Conservation (phyloP, 345 rosid genomes). For the Aurinia saxatilis region DNA sequence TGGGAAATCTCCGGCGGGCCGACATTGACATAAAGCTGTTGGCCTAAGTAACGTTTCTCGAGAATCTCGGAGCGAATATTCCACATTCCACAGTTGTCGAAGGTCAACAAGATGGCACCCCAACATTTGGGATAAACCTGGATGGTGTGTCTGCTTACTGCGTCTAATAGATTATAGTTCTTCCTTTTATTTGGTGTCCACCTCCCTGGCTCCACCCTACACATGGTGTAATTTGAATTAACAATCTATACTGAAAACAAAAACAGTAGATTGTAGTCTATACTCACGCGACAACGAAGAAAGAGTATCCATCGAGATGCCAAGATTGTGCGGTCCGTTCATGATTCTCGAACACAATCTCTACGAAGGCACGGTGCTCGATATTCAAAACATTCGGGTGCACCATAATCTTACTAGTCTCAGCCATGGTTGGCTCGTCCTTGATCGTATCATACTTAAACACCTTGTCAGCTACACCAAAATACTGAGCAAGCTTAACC, state of each 20-base stretch:
- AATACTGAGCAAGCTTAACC: constrained; percentile 50
- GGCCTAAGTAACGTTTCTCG: constrained; percentile 54
- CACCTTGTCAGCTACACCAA: constrained; percentile 29
- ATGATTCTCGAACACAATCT: constrained; percentile 60
- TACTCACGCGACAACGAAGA: constrained; percentile 68
- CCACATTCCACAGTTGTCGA: constrained; percentile 85
- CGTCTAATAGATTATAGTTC: constrained; percentile 59
- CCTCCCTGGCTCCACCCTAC: constrained; percentile 55
- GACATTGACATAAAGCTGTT: constrained; percentile 54
- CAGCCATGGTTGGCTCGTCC: constrained; percentile 26
- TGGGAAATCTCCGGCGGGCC: constrained; percentile 41
- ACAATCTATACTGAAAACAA: too few species aligned
- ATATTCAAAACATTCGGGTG: constrained; percentile 45
- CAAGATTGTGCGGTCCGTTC: constrained; percentile 52
- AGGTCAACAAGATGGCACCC: constrained; percentile 62
- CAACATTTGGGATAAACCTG: constrained; percentile 72
- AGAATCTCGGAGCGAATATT: constrained; percentile 49
- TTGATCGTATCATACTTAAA: constrained; percentile 39
- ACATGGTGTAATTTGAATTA: too few species aligned
- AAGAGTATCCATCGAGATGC: constrained; percentile 60
- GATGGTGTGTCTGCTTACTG: constrained; percentile 58
- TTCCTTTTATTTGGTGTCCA: constrained; percentile 53
- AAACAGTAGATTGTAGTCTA: neutral
- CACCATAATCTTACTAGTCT: neutral
- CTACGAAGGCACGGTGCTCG: constrained; percentile 52